Evolutionary conservation across 2,329 filamentous ascomycete genomes (phyloP).

Genomic region (Fusarium agapanthi): DNA sequence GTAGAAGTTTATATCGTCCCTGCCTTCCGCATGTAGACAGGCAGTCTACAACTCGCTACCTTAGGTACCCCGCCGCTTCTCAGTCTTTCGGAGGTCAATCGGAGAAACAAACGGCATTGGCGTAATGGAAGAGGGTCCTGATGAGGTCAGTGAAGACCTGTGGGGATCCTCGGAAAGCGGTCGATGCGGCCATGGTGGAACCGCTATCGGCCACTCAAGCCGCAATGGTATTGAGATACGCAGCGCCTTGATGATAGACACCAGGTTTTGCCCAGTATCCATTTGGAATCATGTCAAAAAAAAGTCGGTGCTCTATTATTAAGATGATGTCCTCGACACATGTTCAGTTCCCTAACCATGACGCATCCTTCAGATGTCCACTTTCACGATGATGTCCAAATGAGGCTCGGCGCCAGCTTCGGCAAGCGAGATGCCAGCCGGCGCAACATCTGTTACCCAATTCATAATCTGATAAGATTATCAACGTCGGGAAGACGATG

Average conservation of each 20-base stretch:
- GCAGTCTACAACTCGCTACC: background rate
- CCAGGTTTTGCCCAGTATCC: background rate
- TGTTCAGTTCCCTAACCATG: background rate
- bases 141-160: conserved; percentile 41
- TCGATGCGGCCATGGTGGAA: conserved; percentile 33
- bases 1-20: conserved; percentile 28
- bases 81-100: conserved; percentile 34
- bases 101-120: conserved; percentile 31
- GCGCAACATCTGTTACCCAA: conserved; percentile 34
- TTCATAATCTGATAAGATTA: conserved; percentile 39
- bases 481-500: background rate
- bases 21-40: conserved; percentile 4
- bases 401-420: conserved; percentile 33
- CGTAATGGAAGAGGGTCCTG: too few species aligned
- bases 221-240: conserved; percentile 14
- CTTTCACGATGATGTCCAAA: background rate
- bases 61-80: conserved; percentile 3
- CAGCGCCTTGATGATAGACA: conserved; percentile 38
- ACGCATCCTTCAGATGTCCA: background rate
- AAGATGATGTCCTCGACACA: background rate
- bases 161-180: conserved; percentile 33
- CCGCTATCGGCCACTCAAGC: conserved; percentile 24
- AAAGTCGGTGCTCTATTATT: background rate
- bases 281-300: conserved; percentile 27
- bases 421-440: conserved; percentile 22